phyloP scores from a whole-genome alignment of 2,329 filamentous ascomycete species.

The Pseudogymnoascus sp. region DNA sequence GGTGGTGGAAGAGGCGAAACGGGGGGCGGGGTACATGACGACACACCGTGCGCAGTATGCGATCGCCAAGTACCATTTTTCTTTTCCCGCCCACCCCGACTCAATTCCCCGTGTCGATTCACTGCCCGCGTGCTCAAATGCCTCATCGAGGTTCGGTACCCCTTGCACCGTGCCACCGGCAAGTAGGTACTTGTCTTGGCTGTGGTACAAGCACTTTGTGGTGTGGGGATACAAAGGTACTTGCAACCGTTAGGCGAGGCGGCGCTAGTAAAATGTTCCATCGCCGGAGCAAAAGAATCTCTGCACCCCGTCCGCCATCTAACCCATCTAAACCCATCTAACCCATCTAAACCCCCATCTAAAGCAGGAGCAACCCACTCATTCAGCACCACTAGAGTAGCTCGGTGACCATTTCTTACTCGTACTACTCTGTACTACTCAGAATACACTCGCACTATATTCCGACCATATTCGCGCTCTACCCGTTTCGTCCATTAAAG shows the following conservation, averaged over 20 bases:
- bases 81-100: not conserved
- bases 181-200: constrained; percentile 1
- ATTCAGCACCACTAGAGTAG: not conserved
- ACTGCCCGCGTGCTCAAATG: not conserved
- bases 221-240: not conserved
- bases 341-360: not conserved
- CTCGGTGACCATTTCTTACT: constrained; percentile 4
- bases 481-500: not conserved
- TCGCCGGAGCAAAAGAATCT: not conserved
- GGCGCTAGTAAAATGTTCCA: not conserved
- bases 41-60: not conserved
- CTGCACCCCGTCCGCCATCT: not conserved
- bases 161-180: not conserved
- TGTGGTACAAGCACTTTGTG: not conserved
- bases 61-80: not conserved
- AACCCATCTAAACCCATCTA: not conserved
- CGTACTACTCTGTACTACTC: not conserved
- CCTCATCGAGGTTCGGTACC: not conserved
- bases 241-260: not conserved
- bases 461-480: not conserved
- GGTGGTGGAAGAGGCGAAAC: not conserved
- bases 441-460: not conserved
- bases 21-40: not conserved
- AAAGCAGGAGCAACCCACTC: not conserved
- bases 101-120: not conserved